Conservation (phyloP, 768 basidiomycete species). For the Suillus decipiens region DNA sequence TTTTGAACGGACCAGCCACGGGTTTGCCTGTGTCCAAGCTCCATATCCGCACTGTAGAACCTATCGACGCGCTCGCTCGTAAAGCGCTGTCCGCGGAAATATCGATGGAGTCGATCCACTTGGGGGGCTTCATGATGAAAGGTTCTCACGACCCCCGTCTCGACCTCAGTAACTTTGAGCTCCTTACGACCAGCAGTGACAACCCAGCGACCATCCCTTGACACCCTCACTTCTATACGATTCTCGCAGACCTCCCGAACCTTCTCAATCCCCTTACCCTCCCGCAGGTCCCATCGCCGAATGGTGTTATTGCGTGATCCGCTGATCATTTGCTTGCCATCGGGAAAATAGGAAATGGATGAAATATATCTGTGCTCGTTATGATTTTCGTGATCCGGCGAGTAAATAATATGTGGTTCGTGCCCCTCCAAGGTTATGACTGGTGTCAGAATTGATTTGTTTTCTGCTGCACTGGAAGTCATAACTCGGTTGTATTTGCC, state of each 20-base stretch:
- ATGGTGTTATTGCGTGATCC: background rate
- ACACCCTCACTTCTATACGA: accelerated
- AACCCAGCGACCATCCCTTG: background rate
- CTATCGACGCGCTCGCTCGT: too few relatives aligned
- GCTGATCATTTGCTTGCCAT: background rate
- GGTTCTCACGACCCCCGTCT: background rate
- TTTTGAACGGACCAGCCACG: too few relatives aligned
- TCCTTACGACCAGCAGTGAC: background rate
- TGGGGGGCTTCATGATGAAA: too few relatives aligned
- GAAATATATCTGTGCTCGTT: background rate
- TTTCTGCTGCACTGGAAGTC: background rate
- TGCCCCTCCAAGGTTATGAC: background rate
- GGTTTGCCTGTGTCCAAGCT: too few relatives aligned
- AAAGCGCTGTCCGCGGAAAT: too few relatives aligned
- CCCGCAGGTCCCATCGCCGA: background rate
- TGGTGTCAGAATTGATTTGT: background rate
- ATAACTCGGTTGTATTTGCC: background rate
- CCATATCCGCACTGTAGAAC: too few relatives aligned
- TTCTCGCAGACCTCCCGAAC: background rate
- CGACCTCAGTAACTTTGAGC: background rate
- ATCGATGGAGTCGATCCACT: too few relatives aligned
- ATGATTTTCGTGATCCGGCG: background rate
- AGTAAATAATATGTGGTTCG: too few relatives aligned
- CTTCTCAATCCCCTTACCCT: background rate
- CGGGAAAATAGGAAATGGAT: background rate